Conservation (phyloP, 176 grass and related monocot genomes). For the Musa acuminata region DNA sequence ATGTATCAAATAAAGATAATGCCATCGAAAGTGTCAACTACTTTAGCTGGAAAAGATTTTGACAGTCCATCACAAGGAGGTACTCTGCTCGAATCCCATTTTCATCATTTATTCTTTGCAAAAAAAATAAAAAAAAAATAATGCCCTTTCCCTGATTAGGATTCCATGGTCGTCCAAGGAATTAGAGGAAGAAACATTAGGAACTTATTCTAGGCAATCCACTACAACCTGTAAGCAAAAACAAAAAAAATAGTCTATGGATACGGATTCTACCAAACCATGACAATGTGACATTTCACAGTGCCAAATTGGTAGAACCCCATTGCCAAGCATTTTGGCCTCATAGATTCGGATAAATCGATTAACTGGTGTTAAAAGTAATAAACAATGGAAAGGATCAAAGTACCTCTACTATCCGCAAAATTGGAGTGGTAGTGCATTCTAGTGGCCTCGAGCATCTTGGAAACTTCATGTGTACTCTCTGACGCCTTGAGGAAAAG, state of each 20-base stretch:
- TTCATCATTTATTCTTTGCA: background rate
- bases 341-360: background rate
- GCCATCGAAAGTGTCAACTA: too few relatives aligned
- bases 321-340: too few relatives aligned
- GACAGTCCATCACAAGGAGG: too few relatives aligned
- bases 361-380: background rate
- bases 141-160: background rate
- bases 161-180: background rate
- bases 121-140: background rate
- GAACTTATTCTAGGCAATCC: background rate
- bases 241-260: background rate
- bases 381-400: conserved; percentile 7
- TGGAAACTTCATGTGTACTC: conserved; percentile 76
- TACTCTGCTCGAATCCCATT: too few relatives aligned
- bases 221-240: background rate
- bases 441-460: conserved; percentile 77
- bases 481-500: conserved; percentile 73
- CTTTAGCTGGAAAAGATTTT: too few relatives aligned
- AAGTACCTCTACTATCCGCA: conserved; percentile 61
- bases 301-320: background rate
- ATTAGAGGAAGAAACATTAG: background rate
- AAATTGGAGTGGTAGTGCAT: conserved; percentile 99
- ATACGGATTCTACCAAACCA: background rate
- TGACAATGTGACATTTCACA: background rate
- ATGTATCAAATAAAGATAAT: too few relatives aligned